phyloP scores from a whole-genome alignment of 176 grass and related monocot genomes.

The Musa acuminata region DNA sequence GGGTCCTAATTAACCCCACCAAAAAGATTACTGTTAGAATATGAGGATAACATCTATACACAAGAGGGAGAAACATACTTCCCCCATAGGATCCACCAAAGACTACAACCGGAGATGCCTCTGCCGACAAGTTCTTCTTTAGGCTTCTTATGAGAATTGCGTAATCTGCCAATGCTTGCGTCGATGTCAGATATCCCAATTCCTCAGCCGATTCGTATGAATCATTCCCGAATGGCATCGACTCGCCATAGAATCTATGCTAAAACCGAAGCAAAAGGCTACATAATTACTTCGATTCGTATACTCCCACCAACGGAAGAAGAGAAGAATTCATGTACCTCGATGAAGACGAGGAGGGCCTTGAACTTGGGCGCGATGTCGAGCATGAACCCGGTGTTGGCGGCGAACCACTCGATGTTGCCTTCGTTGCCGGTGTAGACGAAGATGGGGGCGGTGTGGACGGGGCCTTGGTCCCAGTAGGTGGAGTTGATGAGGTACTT shows the following conservation, averaged over 20 bases:
- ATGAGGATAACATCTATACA: too few species aligned
- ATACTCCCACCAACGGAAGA: not conserved
- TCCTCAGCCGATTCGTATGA: slow-evolving; percentile 47
- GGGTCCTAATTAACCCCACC: too few species aligned
- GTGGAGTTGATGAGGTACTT: slow-evolving; percentile 90
- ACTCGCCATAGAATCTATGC: slow-evolving; percentile 96
- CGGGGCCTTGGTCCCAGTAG: slow-evolving; percentile 38
- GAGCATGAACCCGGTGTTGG: slow-evolving; percentile 82
- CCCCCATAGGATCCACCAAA: slow-evolving; percentile 91
- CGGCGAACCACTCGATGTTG: slow-evolving; percentile 77
- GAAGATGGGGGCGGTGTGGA: slow-evolving; percentile 45
- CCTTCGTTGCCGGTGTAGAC: slow-evolving; percentile 94
- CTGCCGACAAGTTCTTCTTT: slow-evolving; percentile 66
- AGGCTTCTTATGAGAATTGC: slow-evolving; percentile 75
- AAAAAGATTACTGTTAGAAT: too few species aligned
- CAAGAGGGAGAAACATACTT: slow-evolving; percentile 35
- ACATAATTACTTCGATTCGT: not conserved
- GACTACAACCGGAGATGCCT: slow-evolving; percentile 66
- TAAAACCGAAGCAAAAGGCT: slow-evolving; percentile 15
- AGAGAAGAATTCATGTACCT: slow-evolving; percentile 25
- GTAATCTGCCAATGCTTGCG: slow-evolving; percentile 90
- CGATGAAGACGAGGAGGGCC: slow-evolving; percentile 91
- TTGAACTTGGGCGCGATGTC: slow-evolving; percentile 67
- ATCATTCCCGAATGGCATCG: slow-evolving; percentile 74
- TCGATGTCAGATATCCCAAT: slow-evolving; percentile 84